These are phyloP conservation scores for Trichosporon asahii DNA, from an alignment of 1,284 basidiomycete species.

Conservation along the genomic window DNA sequence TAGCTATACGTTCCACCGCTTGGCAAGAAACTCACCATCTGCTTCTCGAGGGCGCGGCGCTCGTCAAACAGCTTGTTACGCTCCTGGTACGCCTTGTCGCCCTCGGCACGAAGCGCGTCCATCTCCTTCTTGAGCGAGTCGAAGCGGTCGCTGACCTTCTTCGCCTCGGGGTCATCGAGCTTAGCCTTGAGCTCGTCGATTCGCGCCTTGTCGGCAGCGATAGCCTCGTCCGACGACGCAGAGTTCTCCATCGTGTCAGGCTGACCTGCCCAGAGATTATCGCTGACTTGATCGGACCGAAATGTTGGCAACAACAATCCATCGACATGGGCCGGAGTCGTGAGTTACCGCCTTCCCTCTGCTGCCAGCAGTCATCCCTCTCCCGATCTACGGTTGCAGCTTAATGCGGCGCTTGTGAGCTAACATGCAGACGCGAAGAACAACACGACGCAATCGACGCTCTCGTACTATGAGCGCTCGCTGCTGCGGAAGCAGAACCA, in stretches of 20 bases:
- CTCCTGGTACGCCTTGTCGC: slow-evolving; percentile 77
- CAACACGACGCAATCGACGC: slow-evolving; percentile 48
- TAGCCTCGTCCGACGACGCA: slow-evolving; percentile 78
- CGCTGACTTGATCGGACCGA: neutral
- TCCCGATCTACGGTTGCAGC: too few species aligned
- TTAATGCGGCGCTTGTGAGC: neutral
- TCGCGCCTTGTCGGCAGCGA: slow-evolving; percentile 72
- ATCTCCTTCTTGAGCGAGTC: slow-evolving; percentile 82
- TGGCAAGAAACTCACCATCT: slow-evolving; percentile 58
- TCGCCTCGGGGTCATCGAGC: slow-evolving; percentile 87
- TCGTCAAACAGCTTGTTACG: slow-evolving; percentile 84
- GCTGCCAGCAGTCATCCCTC: too few species aligned
- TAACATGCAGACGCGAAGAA: slow-evolving; percentile 44
- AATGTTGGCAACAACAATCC: slow-evolving; percentile 7
- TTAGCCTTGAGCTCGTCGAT: slow-evolving; percentile 79
- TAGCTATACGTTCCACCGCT: too few species aligned
- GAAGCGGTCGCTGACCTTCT: slow-evolving; percentile 76
- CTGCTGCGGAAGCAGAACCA: slow-evolving; percentile 40
- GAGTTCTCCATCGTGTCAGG: slow-evolving; percentile 64
- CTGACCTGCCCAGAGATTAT: neutral
- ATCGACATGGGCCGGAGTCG: neutral
- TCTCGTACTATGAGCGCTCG: slow-evolving; percentile 49
- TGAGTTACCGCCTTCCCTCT: neutral
- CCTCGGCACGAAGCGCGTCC: slow-evolving; percentile 77
- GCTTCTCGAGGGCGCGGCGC: slow-evolving; percentile 68